Conservation (phyloP, 192 early-diverging fungal species). For the Coemansia sp. region DNA sequence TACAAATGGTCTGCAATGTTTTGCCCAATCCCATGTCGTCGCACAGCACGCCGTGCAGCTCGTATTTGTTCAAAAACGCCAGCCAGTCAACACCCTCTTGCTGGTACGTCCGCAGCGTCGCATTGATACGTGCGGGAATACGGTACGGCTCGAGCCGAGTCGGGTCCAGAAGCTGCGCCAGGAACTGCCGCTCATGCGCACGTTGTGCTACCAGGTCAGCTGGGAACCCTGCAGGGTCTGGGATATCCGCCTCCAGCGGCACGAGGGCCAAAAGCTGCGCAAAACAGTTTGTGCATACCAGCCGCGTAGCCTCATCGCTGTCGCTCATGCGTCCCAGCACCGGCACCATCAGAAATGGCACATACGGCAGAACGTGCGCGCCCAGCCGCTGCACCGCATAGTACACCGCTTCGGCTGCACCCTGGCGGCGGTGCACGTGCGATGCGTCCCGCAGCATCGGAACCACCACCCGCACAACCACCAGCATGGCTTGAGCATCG, state of each 20-base stretch:
- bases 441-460: conserved; percentile 75
- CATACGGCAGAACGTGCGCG: conserved; percentile 85
- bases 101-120: conserved; percentile 92
- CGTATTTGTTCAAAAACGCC: conserved; percentile 94
- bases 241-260: conserved; percentile 92
- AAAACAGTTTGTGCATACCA: conserved; percentile 91
- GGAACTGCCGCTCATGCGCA: conserved; percentile 87
- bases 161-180: conserved; percentile 90
- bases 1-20: conserved; percentile 95
- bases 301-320: conserved; percentile 81
- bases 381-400: conserved; percentile 78
- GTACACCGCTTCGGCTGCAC: conserved; percentile 81
- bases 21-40: conserved; percentile 99
- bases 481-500: conserved; percentile 72
- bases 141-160: conserved; percentile 82
- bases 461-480: conserved; percentile 74
- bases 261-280: conserved; percentile 93
- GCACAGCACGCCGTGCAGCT: conserved; percentile 95
- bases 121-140: conserved; percentile 89
- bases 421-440: conserved; percentile 74
- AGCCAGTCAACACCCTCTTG: conserved; percentile 99
- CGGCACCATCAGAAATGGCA: conserved; percentile 97
- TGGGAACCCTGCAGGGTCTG: conserved; percentile 87
- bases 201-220: conserved; percentile 74
- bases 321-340: conserved; percentile 97